Evolutionary conservation across 108 stramenopile species (phyloP).

Genomic region (Skeletonema grethae): DNA sequence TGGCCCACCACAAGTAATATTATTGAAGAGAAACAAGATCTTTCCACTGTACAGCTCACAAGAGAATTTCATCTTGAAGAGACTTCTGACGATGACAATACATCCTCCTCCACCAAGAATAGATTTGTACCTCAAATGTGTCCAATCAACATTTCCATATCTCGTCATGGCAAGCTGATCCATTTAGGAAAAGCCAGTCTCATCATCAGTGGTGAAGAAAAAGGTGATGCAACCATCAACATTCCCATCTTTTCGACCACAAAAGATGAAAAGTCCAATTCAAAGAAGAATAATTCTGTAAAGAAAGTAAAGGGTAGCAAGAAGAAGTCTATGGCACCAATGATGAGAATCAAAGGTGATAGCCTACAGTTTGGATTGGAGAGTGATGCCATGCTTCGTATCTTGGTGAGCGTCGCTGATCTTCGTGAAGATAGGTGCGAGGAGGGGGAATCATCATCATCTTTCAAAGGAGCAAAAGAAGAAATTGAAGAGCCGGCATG

Average conservation of each 20-base stretch:
- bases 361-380: conserved; percentile 1
- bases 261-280: background rate
- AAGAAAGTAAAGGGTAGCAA: conserved; percentile 1
- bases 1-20: conserved; percentile 9
- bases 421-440: background rate
- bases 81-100: background rate
- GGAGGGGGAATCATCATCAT: background rate
- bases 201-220: conserved; percentile 25
- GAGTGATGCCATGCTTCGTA: background rate
- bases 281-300: background rate
- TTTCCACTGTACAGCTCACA: conserved; percentile 30
- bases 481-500: background rate
- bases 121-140: conserved; percentile 33
- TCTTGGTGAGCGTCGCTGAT: background rate
- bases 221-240: conserved; percentile 13
- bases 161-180: conserved; percentile 21
- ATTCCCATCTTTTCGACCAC: conserved; percentile 3
- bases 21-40: conserved; percentile 12
- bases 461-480: background rate
- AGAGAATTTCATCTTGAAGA: conserved; percentile 13
- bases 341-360: background rate
- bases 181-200: conserved; percentile 16
- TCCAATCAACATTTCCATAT: conserved; percentile 27
- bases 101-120: background rate
- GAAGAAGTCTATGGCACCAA: background rate